Evolutionary conservation across 1,139 yeast species (phyloP).

Genomic region (Nakaseomyces kungkrabaensis): DNA sequence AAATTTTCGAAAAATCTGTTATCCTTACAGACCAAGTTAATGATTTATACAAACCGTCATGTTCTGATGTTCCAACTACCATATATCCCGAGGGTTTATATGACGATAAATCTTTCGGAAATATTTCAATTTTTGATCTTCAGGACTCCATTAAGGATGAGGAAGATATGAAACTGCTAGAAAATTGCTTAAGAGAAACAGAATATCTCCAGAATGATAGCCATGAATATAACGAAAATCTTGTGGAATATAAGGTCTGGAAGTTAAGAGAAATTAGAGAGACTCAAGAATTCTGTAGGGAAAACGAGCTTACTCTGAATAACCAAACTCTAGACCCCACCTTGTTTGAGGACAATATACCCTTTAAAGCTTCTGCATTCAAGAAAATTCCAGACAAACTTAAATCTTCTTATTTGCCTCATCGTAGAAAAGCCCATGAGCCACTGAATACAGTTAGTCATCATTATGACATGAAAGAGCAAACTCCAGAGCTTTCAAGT

Average conservation of each 20-base stretch:
- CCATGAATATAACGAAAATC: background rate
- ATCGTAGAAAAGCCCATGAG: conserved; percentile 46
- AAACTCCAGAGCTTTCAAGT: conserved; percentile 25
- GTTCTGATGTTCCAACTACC: conserved; percentile 19
- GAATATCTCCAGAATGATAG: too few relatives aligned
- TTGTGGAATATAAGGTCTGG: conserved; percentile 18
- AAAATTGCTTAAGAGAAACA: too few relatives aligned
- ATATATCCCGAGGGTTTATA: conserved; percentile 21
- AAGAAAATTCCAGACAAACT: conserved; percentile 61
- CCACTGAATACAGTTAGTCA: conserved; percentile 34
- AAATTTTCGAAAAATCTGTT: background rate
- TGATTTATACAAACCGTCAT: conserved; percentile 18
- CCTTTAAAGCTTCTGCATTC: conserved; percentile 70
- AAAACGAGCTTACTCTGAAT: background rate
- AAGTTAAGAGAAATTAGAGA: conserved; percentile 7
- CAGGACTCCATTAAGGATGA: conserved; percentile 55
- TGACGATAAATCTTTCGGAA: conserved; percentile 8
- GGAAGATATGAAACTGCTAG: conserved; percentile 55
- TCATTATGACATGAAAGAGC: conserved; percentile 44
- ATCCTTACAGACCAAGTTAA: background rate
- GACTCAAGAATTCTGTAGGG: background rate
- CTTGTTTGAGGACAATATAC: conserved; percentile 44
- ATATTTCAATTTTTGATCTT: conserved; percentile 41
- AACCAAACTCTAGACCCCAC: conserved; percentile 28
- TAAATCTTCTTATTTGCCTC: conserved; percentile 72